Conservation (phyloP, 169 alveolate genomes). For the Plasmodium billcollinsi region DNA sequence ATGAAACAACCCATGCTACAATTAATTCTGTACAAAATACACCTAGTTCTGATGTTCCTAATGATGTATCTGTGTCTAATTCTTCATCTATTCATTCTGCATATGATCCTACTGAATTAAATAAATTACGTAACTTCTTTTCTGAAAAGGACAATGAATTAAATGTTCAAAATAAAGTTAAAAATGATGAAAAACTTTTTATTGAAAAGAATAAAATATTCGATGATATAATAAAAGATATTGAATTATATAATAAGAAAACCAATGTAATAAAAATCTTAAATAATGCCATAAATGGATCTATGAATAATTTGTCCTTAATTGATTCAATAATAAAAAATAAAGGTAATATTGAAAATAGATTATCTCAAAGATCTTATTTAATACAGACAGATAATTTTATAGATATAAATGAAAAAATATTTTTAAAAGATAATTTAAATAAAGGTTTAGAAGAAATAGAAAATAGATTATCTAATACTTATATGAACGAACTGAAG, state of each 20-base stretch:
- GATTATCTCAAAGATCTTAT: neutral
- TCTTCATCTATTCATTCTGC: too few species aligned
- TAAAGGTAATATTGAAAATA: neutral
- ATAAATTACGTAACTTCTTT: too few species aligned
- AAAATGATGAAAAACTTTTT: neutral
- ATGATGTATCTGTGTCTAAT: too few species aligned
- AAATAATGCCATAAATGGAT: conserved; percentile 27
- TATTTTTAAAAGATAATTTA: conserved; percentile 13
- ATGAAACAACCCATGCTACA: too few species aligned
- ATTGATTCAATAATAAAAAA: conserved; percentile 11
- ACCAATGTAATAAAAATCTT: conserved; percentile 1
- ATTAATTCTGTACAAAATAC: too few species aligned
- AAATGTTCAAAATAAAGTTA: conserved; percentile 5
- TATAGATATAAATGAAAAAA: conserved; percentile 11
- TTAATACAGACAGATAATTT: conserved; percentile 4
- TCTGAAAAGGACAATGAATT: too few species aligned
- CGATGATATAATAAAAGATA: conserved; percentile 13
- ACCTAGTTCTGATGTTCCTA: too few species aligned
- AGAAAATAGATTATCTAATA: neutral
- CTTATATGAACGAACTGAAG: neutral
- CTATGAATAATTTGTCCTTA: neutral
- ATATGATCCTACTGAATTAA: too few species aligned
- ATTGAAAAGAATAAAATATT: neutral
- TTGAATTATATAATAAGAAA: conserved; percentile 25
- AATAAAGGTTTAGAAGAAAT: neutral